Evolutionary conservation across 768 basidiomycete genomes (phyloP), one percentile per base, ranked within the genome.

Genomic region (Suillus ampliporus): DNA sequence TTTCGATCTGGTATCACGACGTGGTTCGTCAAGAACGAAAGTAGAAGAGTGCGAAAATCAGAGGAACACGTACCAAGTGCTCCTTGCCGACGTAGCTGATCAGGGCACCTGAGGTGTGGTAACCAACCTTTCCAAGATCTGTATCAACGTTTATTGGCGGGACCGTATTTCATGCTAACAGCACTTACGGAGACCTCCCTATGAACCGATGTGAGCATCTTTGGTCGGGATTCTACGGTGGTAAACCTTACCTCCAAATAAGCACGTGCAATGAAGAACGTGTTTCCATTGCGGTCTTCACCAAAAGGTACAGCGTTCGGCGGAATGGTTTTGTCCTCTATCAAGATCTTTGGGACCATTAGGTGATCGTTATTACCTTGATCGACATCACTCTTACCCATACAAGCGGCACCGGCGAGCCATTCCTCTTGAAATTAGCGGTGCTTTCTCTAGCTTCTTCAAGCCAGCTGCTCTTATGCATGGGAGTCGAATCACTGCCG

Each of bases 111-210:
- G 68, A 3, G 14, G 69, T 70, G 34, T 78, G 75, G 34, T 67
- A 60, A 4, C 72, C 68, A 57, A 76, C 75, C 65, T 74, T 78
- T 6, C 77, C 77, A 17, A 79, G 65, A 38, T 78, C 78, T 78
- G 35, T 4, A 13, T 5, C 35, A 26, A 28, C 7, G 17, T 34
- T 37, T 13, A 40, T 40, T 35, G 7, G n/a, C 28, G 37, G 34
- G 23, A 14, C 7, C 13, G 28, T 9, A 17, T 15, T 26, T 17
- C 15, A 17, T 40, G 54, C 19, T 34, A 58, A 57, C 28, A 21
- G 43, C 6, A 46, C 58, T 59, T 37, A 59, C 58, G 58, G 28
- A 59, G 50, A 34, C 58, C 58, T 15, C 58, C 58, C 58, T 59
- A 23, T 34, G 11, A 59, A 31, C 13, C 10, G 17, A 40, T 3